A percentile compares a stretch with the other conserved stretches of the same genome.
Evolutionary conservation across 1,284 basidiomycete species (phyloP).

Genomic region (Phaffia rhodozyma): DNA sequence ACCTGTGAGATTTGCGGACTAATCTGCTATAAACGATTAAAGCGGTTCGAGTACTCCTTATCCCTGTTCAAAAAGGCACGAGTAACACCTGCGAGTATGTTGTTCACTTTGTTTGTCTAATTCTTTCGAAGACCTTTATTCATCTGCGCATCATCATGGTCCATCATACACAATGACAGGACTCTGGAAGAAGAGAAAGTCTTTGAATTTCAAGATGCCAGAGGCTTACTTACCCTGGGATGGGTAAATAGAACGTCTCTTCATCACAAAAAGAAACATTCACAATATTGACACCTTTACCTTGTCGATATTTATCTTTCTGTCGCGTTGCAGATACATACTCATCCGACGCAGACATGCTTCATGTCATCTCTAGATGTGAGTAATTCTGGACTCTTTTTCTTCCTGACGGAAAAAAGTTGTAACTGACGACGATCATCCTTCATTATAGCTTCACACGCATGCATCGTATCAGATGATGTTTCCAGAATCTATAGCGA

Average conservation of each 20-base stretch:
- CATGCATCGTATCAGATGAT: constrained; percentile 75
- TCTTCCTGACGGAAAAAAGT: constrained; percentile 43
- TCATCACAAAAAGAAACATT: no score
- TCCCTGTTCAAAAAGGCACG: constrained; percentile 72
- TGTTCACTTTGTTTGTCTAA: constrained; percentile 24
- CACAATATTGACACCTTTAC: background rate
- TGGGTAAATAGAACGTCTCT: constrained; percentile 50
- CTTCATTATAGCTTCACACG: constrained; percentile 75
- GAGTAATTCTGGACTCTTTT: background rate
- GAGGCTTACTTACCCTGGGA: constrained; percentile 67
- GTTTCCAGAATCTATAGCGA: constrained; percentile 79
- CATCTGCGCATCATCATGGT: background rate
- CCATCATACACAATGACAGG: background rate
- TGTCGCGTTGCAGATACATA: constrained; percentile 56
- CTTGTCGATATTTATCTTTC: background rate
- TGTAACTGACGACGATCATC: constrained; percentile 42
- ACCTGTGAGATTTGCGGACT: constrained; percentile 4
- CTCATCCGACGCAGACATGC: constrained; percentile 78
- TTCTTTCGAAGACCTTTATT: no score
- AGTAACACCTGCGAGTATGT: constrained; percentile 76
- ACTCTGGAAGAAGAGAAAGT: constrained; percentile 60
- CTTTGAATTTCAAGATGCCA: constrained; percentile 64
- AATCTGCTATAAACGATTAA: constrained; percentile 1
- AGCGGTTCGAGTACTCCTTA: constrained; percentile 58
- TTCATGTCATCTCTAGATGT: constrained; percentile 28